These are phyloP conservation scores for Conoideocrella luteorostrata DNA, from an alignment of 2,329 filamentous ascomycete species.

Conservation along the genomic window DNA sequence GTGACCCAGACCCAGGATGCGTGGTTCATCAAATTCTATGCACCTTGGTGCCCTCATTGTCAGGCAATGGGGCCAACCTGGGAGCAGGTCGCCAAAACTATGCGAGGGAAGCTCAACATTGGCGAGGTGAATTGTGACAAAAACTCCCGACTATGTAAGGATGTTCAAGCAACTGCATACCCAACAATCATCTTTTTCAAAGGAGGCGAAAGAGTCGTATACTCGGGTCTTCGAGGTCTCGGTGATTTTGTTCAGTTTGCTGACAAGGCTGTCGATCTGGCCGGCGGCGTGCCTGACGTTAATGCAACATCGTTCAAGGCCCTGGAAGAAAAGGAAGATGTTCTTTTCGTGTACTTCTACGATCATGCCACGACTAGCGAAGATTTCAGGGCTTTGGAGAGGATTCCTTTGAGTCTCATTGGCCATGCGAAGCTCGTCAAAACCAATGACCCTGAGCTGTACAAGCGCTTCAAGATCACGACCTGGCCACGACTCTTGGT, in stretches of 20 bases:
- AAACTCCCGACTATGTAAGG: constrained; percentile 85
- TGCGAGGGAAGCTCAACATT: constrained; percentile 83
- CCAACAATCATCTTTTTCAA: constrained; percentile 92
- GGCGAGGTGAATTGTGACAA: constrained; percentile 94
- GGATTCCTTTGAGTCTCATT: constrained; percentile 79
- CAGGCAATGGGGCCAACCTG: constrained; percentile 87
- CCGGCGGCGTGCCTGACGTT: constrained; percentile 72
- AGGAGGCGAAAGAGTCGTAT: constrained; percentile 86
- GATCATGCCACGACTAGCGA: constrained; percentile 90
- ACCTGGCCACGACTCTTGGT: constrained; percentile 95
- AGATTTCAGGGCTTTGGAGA: constrained; percentile 83
- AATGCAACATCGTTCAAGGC: constrained; percentile 69
- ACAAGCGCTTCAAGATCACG: constrained; percentile 84
- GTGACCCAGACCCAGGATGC: constrained; percentile 85
- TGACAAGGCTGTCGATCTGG: constrained; percentile 75
- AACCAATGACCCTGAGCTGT: constrained; percentile 71
- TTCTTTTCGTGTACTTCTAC: constrained; percentile 97
- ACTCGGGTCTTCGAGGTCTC: constrained; percentile 82
- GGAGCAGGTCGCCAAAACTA: constrained; percentile 82
- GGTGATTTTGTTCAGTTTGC: constrained; percentile 86
- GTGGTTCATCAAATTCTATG: constrained; percentile 99
- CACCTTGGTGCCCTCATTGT: constrained; percentile 95
- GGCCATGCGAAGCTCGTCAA: constrained; percentile 91
- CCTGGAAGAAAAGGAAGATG: constrained; percentile 87
- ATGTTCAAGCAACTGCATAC: constrained; percentile 71